phyloP scores from a whole-genome alignment of 805 yeast genomes.

The Yamadazyma scolyti region DNA sequence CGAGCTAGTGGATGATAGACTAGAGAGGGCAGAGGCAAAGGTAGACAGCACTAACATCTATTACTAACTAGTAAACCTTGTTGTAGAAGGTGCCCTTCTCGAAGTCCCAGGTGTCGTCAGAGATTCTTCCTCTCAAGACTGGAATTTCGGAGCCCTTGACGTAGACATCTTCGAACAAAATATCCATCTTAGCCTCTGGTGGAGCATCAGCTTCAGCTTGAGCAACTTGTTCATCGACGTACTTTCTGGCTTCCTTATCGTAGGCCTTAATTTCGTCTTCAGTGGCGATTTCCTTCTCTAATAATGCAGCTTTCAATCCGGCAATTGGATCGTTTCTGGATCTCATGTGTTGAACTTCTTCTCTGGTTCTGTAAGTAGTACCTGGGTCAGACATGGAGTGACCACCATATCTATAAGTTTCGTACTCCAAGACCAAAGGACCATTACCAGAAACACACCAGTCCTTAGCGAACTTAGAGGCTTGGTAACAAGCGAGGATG shows the following conservation, averaged over 20 bases:
- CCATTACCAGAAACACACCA: constrained; percentile 94
- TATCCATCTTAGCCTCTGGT: constrained; percentile 93
- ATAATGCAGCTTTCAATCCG: constrained; percentile 82
- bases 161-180: constrained; percentile 94
- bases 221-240: constrained; percentile 91
- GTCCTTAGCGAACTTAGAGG: constrained; percentile 94
- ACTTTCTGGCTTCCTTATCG: constrained; percentile 94
- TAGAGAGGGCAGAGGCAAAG: too few relatives aligned
- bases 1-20: not conserved
- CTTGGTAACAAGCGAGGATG: constrained; percentile 90
- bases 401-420: constrained; percentile 99
- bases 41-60: too few relatives aligned
- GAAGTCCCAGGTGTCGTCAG: constrained; percentile 92
- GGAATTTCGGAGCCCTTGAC: constrained; percentile 92
- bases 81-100: constrained; percentile 44
- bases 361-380: constrained; percentile 99
- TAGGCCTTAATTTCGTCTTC: constrained; percentile 93
- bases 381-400: constrained; percentile 99
- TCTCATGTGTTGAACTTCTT: constrained; percentile 99
- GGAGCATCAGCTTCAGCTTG: constrained; percentile 91
- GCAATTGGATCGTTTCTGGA: constrained; percentile 97
- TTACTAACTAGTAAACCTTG: constrained; percentile 41
- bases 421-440: constrained; percentile 93
- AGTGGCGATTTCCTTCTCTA: constrained; percentile 81
- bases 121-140: constrained; percentile 92